Conservation (phyloP, 176 grass and related monocot species). For the Paspalum vaginatum region DNA sequence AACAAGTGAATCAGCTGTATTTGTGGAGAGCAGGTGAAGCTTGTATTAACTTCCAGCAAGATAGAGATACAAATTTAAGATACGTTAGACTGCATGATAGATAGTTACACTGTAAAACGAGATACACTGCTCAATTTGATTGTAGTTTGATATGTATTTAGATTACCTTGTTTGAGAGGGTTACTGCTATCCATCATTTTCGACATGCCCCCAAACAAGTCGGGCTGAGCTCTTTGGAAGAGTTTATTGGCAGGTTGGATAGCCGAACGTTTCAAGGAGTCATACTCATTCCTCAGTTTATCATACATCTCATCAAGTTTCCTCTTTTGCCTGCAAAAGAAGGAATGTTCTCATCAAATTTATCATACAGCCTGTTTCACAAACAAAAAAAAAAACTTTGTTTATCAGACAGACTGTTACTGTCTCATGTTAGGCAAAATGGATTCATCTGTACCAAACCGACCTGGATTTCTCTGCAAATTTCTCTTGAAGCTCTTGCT, state of each 20-base stretch:
- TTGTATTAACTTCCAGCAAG: neutral
- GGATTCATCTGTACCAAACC: constrained; percentile 23
- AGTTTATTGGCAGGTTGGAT: constrained; percentile 77
- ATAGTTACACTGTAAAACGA: neutral
- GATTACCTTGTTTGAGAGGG: constrained; percentile 62
- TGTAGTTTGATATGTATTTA: neutral
- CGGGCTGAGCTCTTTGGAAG: constrained; percentile 65
- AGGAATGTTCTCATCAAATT: constrained; percentile 17
- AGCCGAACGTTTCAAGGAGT: constrained; percentile 69
- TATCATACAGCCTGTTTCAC: neutral
- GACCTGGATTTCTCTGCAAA: constrained; percentile 92
- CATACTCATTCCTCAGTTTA: constrained; percentile 76
- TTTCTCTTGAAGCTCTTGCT: constrained; percentile 93
- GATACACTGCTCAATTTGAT: neutral
- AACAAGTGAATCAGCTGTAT: constrained; percentile 75
- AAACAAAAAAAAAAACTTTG: too few relatives aligned
- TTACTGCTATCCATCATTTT: constrained; percentile 54
- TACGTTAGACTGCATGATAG: neutral
- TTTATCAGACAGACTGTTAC: neutral
- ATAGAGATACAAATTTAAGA: neutral
- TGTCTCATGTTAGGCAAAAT: constrained; percentile 16
- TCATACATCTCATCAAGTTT: constrained; percentile 93
- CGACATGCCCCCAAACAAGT: constrained; percentile 67
- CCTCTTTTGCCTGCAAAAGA: constrained; percentile 74
- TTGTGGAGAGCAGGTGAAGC: constrained; percentile 48